phyloP scores from a whole-genome alignment of 495 filamentous ascomycete species.

The Neurospora discreta region DNA sequence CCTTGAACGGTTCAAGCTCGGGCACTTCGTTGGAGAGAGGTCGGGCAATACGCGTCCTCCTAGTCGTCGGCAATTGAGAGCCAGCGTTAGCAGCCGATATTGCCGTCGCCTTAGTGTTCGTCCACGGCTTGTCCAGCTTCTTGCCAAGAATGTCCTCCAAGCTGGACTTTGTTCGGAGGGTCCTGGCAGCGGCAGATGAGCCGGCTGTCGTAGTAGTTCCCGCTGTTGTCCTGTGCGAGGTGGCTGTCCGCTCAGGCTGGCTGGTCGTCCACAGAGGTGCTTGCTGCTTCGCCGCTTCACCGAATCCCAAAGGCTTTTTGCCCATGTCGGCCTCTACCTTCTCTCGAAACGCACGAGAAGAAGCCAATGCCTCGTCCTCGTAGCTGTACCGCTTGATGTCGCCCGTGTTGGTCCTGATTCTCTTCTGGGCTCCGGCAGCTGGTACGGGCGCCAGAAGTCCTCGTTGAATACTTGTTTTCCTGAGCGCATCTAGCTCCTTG shows the following conservation, averaged over 20 bases:
- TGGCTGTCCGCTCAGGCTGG: background rate
- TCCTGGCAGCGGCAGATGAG: background rate
- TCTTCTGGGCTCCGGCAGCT: background rate
- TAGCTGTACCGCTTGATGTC: conserved; percentile 4
- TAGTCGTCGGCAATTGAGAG: background rate
- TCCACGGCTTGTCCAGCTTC: background rate
- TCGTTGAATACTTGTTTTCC: conserved; percentile 5
- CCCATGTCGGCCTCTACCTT: conserved; percentile 20
- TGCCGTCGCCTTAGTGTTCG: background rate
- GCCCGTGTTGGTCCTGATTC: conserved; percentile 3
- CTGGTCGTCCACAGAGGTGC: background rate
- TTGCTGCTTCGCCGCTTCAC: background rate
- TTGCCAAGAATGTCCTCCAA: background rate
- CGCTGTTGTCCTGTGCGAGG: background rate
- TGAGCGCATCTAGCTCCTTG: conserved; percentile 12
- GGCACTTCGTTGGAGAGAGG: conserved; percentile 6
- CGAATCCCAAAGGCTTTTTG: background rate
- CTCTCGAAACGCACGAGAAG: conserved; percentile 17
- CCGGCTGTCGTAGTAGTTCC: background rate
- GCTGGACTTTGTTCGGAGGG: background rate
- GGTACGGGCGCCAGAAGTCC: conserved; percentile 1
- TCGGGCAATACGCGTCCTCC: background rate
- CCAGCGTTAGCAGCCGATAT: background rate
- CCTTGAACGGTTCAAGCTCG: conserved; percentile 24
- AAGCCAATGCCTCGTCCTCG: conserved; percentile 13